A percentile compares a stretch with the other conserved stretches of the same genome.
phyloP scores from a whole-genome alignment of 1,139 yeast species.

The Suhomyces coccinellae region DNA sequence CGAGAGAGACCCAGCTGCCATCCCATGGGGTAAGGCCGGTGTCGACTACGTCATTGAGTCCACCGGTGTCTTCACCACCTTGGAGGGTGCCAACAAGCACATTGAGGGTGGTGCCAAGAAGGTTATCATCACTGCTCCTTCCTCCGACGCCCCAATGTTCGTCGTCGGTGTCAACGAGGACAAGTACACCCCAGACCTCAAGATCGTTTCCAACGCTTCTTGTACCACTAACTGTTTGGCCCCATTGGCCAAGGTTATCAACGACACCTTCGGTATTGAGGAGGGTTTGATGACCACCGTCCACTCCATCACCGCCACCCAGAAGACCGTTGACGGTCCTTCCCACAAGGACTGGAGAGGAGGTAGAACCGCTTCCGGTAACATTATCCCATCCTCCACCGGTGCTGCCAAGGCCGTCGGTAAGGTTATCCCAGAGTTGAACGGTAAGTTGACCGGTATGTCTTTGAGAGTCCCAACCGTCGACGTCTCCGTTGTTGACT shows the following conservation, averaged over 20 bases:
- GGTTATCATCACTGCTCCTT: constrained; percentile 87
- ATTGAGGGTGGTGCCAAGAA: constrained; percentile 86
- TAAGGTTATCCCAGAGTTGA: constrained; percentile 83
- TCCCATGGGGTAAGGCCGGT: constrained; percentile 80
- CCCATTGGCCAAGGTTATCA: constrained; percentile 81
- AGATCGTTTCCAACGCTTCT: constrained; percentile 80
- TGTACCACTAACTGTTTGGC: constrained; percentile 92
- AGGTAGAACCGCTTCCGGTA: constrained; percentile 89
- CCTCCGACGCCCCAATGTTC: constrained; percentile 86
- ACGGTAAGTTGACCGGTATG: constrained; percentile 89
- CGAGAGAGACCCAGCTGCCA: constrained; percentile 74
- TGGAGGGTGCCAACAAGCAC: constrained; percentile 78
- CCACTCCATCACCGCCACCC: constrained; percentile 89
- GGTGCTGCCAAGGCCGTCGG: constrained; percentile 96
- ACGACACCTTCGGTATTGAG: constrained; percentile 77
- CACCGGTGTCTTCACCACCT: constrained; percentile 84
- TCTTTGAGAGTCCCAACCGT: constrained; percentile 86
- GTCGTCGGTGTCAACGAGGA: constrained; percentile 82
- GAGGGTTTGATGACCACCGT: constrained; percentile 92
- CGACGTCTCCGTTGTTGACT: constrained; percentile 79
- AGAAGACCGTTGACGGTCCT: constrained; percentile 90
- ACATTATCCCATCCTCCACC: constrained; percentile 86
- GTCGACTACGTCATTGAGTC: constrained; percentile 84
- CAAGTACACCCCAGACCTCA: constrained; percentile 67
- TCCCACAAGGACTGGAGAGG: constrained; percentile 96